Evolutionary conservation across 140 eudicot genomes (phyloP).

Genomic region (Oenanthe javanica): DNA sequence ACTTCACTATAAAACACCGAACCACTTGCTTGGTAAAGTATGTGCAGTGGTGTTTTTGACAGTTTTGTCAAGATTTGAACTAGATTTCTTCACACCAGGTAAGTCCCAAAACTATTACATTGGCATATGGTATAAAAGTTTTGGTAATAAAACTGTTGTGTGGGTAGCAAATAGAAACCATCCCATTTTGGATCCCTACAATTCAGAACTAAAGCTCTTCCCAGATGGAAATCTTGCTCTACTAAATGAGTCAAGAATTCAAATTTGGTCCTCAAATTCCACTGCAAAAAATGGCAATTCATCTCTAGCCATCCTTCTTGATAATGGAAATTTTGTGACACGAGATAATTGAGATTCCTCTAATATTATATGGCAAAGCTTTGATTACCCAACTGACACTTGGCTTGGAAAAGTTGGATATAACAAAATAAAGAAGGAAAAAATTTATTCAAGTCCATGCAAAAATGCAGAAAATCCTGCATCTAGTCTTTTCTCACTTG

Average conservation of each 20-base stretch:
- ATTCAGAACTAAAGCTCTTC: constrained; percentile 8
- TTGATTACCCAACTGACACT: constrained; percentile 16
- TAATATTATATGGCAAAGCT: constrained; percentile 17
- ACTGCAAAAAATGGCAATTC: not conserved
- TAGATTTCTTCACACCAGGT: constrained; percentile 26
- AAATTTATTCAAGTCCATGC: constrained; percentile 10
- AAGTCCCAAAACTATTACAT: constrained; percentile 18
- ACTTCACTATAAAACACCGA: not conserved
- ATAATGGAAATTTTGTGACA: constrained; percentile 15
- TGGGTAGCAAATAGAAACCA: constrained; percentile 24
- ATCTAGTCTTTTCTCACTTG: constrained; percentile 12
- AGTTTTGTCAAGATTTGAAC: constrained; percentile 14
- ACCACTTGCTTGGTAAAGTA: not conserved
- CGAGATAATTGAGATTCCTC: not conserved
- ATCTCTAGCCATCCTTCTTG: constrained; percentile 10
- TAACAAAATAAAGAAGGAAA: constrained; percentile 5
- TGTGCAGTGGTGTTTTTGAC: not conserved
- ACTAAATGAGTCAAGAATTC: not conserved
- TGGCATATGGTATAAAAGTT: constrained; percentile 20
- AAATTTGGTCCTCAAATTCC: constrained; percentile 21
- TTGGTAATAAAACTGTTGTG: constrained; percentile 10
- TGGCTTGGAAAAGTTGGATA: constrained; percentile 23
- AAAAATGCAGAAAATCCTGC: constrained; percentile 22
- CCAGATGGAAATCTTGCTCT: constrained; percentile 17
- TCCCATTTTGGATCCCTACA: constrained; percentile 6